Evolutionary conservation across 805 yeast species (phyloP).

Genomic region (Metschnikowia picachoensis): DNA sequence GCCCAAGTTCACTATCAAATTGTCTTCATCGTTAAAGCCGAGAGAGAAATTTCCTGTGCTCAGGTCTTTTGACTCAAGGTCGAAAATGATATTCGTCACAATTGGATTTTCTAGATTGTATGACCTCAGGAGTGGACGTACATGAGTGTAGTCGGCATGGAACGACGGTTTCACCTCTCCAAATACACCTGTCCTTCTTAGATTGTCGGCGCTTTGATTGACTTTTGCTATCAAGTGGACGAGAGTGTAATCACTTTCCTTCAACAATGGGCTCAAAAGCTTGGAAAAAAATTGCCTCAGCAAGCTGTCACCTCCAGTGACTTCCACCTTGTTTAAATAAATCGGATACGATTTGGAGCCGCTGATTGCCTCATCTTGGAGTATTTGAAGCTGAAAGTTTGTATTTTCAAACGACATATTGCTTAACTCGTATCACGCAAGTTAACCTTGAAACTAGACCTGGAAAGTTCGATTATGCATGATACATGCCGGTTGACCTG

Average conservation of each 20-base stretch:
- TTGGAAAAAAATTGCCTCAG: constrained; percentile 44
- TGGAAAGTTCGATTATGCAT: not conserved
- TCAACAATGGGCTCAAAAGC: constrained; percentile 42
- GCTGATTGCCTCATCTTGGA: constrained; percentile 29
- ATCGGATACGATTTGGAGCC: constrained; percentile 34
- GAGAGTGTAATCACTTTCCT: constrained; percentile 41
- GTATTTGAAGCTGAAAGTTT: constrained; percentile 15
- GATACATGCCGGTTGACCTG: too few species aligned
- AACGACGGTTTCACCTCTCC: constrained; percentile 36
- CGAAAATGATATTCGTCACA: constrained; percentile 44
- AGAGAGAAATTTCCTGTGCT: constrained; percentile 34
- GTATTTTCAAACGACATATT: not conserved
- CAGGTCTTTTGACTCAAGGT: constrained; percentile 36
- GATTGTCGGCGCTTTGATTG: constrained; percentile 28
- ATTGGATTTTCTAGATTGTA: constrained; percentile 39
- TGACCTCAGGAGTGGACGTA: constrained; percentile 22
- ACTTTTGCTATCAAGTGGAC: constrained; percentile 36
- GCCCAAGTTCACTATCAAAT: constrained; percentile 34
- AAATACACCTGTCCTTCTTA: constrained; percentile 45
- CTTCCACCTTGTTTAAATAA: constrained; percentile 34
- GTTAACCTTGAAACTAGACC: not conserved
- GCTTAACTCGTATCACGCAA: too few species aligned
- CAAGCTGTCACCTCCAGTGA: constrained; percentile 42
- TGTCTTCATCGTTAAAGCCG: constrained; percentile 36
- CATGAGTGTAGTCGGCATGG: constrained; percentile 36